Evolutionary conservation across 805 yeast species (phyloP).

Genomic region (Candida tibetensis): DNA sequence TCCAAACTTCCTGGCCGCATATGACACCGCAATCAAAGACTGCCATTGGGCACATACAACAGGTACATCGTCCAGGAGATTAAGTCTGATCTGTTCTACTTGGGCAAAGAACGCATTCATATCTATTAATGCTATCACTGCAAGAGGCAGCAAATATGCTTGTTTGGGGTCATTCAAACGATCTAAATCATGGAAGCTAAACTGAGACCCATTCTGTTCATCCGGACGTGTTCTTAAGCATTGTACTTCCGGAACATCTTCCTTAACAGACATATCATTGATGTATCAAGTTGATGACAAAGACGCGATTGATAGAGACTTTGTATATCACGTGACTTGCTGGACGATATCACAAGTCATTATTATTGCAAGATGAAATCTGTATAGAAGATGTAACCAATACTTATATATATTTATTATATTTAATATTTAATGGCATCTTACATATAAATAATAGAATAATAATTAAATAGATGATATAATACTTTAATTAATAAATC

Average conservation of each 20-base stretch:
- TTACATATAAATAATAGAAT: too few species aligned
- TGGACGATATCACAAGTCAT: too few species aligned
- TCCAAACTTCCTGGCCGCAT: conserved; percentile 85
- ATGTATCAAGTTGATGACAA: neutral
- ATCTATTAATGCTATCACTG: conserved; percentile 84
- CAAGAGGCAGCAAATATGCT: conserved; percentile 63
- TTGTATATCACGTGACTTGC: too few species aligned
- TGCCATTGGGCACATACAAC: conserved; percentile 95
- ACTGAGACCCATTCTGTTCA: conserved; percentile 30
- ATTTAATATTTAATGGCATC: too few species aligned
- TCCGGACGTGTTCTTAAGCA: neutral
- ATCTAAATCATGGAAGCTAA: conserved; percentile 47
- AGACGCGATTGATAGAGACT: neutral
- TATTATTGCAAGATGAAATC: too few species aligned
- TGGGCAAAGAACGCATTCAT: conserved; percentile 96
- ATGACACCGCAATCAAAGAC: conserved; percentile 83
- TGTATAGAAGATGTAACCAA: too few species aligned
- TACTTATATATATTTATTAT: too few species aligned
- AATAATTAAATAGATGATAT: too few species aligned
- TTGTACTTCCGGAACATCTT: neutral
- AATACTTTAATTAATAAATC: too few species aligned
- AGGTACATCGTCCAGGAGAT: conserved; percentile 65
- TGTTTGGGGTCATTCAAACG: conserved; percentile 44
- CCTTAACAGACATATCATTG: conserved; percentile 3
- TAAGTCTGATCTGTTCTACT: conserved; percentile 77